A percentile compares a stretch with the other conserved stretches of the same genome.
Conservation (phyloP, 352 stramenopile species). For the Phytophthora pinifolia region DNA sequence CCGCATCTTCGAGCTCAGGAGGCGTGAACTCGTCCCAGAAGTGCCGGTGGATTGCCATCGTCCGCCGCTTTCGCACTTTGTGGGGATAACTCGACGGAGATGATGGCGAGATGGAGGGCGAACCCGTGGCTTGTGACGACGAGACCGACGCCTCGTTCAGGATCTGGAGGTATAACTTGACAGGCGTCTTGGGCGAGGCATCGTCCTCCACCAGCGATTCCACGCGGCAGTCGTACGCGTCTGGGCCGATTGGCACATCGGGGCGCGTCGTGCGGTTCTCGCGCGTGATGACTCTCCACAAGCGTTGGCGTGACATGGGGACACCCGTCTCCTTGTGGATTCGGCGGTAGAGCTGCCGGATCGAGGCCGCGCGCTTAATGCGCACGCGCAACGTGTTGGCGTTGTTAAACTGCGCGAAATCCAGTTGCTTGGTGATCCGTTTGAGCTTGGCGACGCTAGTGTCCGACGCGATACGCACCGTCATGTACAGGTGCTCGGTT, state of each 20-base stretch:
- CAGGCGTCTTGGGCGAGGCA: slow-evolving; percentile 57
- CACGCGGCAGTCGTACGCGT: slow-evolving; percentile 44
- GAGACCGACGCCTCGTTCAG: slow-evolving; percentile 21
- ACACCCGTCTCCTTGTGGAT: slow-evolving; percentile 69
- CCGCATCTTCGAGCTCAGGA: slow-evolving; percentile 27
- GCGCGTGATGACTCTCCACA: slow-evolving; percentile 87
- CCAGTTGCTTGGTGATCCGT: slow-evolving; percentile 70
- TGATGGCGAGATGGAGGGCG: slow-evolving; percentile 13
- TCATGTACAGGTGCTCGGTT: slow-evolving; percentile 85
- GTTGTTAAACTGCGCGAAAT: slow-evolving; percentile 82
- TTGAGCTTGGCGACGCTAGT: slow-evolving; percentile 63
- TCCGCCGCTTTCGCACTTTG: slow-evolving; percentile 1
- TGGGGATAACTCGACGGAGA: slow-evolving; percentile 22
- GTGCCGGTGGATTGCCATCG: slow-evolving; percentile 42
- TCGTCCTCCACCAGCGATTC: slow-evolving; percentile 78
- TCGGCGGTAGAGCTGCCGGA: slow-evolving; percentile 65
- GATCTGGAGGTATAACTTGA: slow-evolving; percentile 81
- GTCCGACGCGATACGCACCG: slow-evolving; percentile 76
- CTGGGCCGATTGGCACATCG: slow-evolving; percentile 50
- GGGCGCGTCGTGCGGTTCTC: slow-evolving; percentile 84
- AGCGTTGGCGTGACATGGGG: slow-evolving; percentile 55
- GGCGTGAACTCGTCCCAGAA: slow-evolving; percentile 65
- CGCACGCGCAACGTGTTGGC: slow-evolving; percentile 56
- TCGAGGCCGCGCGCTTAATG: slow-evolving; percentile 58
- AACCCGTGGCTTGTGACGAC: slow-evolving; percentile 4